A percentile compares a stretch with the other conserved stretches of the same genome.
Evolutionary conservation across 1,284 basidiomycete genomes (phyloP).

Genomic region (Phlebopus sp.): DNA sequence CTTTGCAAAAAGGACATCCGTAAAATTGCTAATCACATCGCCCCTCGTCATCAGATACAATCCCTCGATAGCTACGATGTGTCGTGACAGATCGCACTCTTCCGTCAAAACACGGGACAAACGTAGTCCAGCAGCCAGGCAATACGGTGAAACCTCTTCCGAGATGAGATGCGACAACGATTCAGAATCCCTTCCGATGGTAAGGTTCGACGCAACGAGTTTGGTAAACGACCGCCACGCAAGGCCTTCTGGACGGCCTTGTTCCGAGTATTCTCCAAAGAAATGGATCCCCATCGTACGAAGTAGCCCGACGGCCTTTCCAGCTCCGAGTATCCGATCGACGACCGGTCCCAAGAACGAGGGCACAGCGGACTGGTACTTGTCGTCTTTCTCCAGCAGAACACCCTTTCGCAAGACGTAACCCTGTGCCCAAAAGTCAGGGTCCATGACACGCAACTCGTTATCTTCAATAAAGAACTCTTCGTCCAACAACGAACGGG

Average conservation of each 20-base stretch:
- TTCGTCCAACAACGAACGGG: slow-evolving; percentile 49
- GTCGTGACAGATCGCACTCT: slow-evolving; percentile 68
- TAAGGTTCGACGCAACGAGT: slow-evolving; percentile 28
- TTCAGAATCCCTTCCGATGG: slow-evolving; percentile 48
- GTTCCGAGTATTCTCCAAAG: slow-evolving; percentile 25
- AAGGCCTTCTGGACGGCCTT: slow-evolving; percentile 6
- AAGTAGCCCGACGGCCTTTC: slow-evolving; percentile 78
- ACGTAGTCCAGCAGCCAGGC: slow-evolving; percentile 50
- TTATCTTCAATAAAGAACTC: slow-evolving; percentile 83
- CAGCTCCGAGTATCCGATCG: slow-evolving; percentile 61
- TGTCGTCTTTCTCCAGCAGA: slow-evolving; percentile 30
- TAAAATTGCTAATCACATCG: slow-evolving; percentile 70
- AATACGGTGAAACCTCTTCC: slow-evolving; percentile 61
- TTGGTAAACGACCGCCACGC: slow-evolving; percentile 32
- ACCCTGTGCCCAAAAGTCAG: slow-evolving; percentile 79
- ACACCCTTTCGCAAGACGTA: slow-evolving; percentile 54
- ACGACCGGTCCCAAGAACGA: slow-evolving; percentile 59
- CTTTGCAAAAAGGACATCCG: slow-evolving; percentile 69
- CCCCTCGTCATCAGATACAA: slow-evolving; percentile 72
- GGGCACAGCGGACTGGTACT: slow-evolving; percentile 48
- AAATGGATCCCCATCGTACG: slow-evolving; percentile 38
- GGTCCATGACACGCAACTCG: slow-evolving; percentile 60
- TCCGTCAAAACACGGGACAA: slow-evolving; percentile 61
- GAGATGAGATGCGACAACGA: slow-evolving; percentile 60
- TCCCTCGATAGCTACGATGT: slow-evolving; percentile 72